These are phyloP conservation scores for Monosporozyma solicola DNA, from an alignment of 805 yeast genomes.

Conservation along the genomic window DNA sequence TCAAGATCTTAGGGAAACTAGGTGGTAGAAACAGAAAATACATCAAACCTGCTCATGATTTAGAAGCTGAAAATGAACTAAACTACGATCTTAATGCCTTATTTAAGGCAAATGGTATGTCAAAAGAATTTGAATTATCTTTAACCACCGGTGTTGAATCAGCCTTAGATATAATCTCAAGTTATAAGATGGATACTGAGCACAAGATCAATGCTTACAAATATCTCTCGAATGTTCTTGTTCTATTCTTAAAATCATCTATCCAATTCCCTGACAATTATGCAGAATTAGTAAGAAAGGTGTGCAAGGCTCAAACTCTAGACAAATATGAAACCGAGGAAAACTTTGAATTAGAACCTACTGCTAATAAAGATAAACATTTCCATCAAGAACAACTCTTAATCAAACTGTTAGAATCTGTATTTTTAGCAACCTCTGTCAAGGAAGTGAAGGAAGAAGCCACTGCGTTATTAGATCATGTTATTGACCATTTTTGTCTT, in stretches of 20 bases:
- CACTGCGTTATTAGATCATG: slow-evolving; percentile 44
- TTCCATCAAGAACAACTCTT: slow-evolving; percentile 58
- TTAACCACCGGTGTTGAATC: slow-evolving; percentile 76
- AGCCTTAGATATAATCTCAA: slow-evolving; percentile 68
- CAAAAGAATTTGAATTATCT: slow-evolving; percentile 55
- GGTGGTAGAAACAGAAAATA: slow-evolving; percentile 94
- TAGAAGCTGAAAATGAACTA: slow-evolving; percentile 43
- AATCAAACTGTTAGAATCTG: slow-evolving; percentile 52
- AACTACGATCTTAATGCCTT: slow-evolving; percentile 64
- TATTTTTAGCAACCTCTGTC: slow-evolving; percentile 70
- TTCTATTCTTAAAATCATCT: slow-evolving; percentile 48
- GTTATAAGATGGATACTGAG: slow-evolving; percentile 45
- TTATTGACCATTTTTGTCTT: slow-evolving; percentile 73
- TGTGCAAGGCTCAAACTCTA: slow-evolving; percentile 35
- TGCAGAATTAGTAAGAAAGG: slow-evolving; percentile 38
- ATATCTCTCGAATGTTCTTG: slow-evolving; percentile 56
- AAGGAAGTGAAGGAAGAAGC: slow-evolving; percentile 69
- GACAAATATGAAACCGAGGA: slow-evolving; percentile 25
- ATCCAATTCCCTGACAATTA: slow-evolving; percentile 34
- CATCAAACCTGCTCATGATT: slow-evolving; percentile 63
- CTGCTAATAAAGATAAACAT: slow-evolving; percentile 42
- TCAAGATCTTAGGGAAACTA: slow-evolving; percentile 84
- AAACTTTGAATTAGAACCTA: slow-evolving; percentile 32
- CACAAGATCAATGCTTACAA: slow-evolving; percentile 73
- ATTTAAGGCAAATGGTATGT: slow-evolving; percentile 63